phyloP scores from a whole-genome alignment of 805 yeast species.

The Nakazawaea ishiwadae region DNA sequence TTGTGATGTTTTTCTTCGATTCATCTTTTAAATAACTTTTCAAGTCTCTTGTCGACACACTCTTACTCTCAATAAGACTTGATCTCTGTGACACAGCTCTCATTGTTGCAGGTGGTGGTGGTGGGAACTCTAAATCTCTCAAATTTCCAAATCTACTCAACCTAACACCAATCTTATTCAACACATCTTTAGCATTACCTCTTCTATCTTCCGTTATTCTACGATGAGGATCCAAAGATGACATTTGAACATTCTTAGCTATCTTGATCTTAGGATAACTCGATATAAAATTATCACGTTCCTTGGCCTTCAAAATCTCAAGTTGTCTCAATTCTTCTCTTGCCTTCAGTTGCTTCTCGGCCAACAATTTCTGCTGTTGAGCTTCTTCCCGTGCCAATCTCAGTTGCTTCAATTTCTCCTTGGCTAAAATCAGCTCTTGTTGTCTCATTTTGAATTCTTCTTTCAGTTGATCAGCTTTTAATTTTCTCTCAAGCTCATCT shows the following conservation, averaged over 20 bases:
- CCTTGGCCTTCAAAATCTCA: background rate
- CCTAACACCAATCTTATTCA: constrained; percentile 24
- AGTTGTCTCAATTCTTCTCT: constrained; percentile 4
- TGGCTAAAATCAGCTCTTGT: background rate
- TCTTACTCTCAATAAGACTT: constrained; percentile 1
- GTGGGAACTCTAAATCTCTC: background rate
- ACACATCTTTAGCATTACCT: constrained; percentile 19
- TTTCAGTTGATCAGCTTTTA: background rate
- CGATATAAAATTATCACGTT: background rate
- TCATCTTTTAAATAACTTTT: constrained; percentile 3
- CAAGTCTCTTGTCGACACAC: constrained; percentile 10
- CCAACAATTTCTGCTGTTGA: constrained; percentile 2
- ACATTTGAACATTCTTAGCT: background rate
- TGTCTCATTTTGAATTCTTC: background rate
- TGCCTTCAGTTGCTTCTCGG: constrained; percentile 3
- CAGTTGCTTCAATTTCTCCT: background rate
- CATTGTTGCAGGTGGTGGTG: background rate
- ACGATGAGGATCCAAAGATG: constrained; percentile 21
- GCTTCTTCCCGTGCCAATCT: constrained; percentile 1
- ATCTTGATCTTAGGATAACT: background rate
- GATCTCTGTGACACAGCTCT: background rate
- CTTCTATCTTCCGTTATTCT: constrained; percentile 6
- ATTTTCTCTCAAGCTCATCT: background rate
- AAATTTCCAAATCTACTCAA: constrained; percentile 21
- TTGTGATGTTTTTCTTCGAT: constrained; percentile 5